A percentile compares a stretch with the other conserved stretches of the same genome.
Evolutionary conservation across 1,139 yeast species (phyloP).

Genomic region (Debaryomycetaceae sp.): DNA sequence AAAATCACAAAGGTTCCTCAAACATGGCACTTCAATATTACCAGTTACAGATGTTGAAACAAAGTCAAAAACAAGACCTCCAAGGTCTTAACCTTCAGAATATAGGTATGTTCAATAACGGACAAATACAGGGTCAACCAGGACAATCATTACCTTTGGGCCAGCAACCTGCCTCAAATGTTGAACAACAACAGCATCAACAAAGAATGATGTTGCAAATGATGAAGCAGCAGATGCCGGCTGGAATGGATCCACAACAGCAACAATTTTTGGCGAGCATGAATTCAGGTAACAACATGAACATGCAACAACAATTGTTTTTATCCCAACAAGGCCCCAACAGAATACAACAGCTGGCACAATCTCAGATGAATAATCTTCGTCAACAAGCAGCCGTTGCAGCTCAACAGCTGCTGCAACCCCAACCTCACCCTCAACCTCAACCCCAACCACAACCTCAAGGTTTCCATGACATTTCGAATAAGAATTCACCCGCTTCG

Average conservation of each 20-base stretch:
- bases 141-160: slow-evolving; percentile 13
- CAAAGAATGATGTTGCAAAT: slow-evolving; percentile 18
- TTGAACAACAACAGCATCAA: slow-evolving; percentile 13
- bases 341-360: slow-evolving; percentile 48
- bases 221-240: slow-evolving; percentile 22
- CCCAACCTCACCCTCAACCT: slow-evolving; percentile 8
- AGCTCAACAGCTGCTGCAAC: slow-evolving; percentile 21
- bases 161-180: slow-evolving; percentile 10
- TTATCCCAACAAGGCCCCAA: slow-evolving; percentile 18
- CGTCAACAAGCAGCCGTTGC: slow-evolving; percentile 45
- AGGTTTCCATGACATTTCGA: slow-evolving; percentile 13
- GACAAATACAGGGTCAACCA: slow-evolving; percentile 8
- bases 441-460: slow-evolving; percentile 11
- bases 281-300: slow-evolving; percentile 9
- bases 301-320: slow-evolving; percentile 6
- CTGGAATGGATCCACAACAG: slow-evolving; percentile 24
- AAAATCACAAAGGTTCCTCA: slow-evolving; percentile 57
- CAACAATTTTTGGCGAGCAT: slow-evolving; percentile 14
- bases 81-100: slow-evolving; percentile 7
- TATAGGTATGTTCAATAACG: slow-evolving; percentile 4
- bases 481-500: slow-evolving; percentile 18
- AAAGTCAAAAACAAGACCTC: slow-evolving; percentile 54
- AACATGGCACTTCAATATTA: slow-evolving; percentile 68
- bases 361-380: slow-evolving; percentile 49
- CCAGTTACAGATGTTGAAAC: slow-evolving; percentile 63